These are phyloP conservation scores for Sideroxylon spinosum DNA, from an alignment of 179 eudicot species.

Conservation along the genomic window DNA sequence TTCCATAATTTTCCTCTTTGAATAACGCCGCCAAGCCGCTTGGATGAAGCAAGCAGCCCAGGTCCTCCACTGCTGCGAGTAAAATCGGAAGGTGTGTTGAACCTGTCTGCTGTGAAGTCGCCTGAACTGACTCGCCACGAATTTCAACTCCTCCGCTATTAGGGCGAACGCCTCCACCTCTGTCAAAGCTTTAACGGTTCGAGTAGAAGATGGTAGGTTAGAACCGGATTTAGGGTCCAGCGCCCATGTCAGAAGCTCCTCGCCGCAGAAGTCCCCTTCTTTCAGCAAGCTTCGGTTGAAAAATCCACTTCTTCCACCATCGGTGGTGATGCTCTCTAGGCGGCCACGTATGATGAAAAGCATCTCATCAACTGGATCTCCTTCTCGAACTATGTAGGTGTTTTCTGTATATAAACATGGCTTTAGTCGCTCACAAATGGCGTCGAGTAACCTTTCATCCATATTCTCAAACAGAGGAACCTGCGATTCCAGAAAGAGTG, in stretches of 20 bases:
- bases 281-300: slow-evolving; percentile 70
- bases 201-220: slow-evolving; percentile 84
- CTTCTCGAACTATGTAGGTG: slow-evolving; percentile 77
- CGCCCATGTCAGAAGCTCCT: slow-evolving; percentile 90
- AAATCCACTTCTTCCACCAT: slow-evolving; percentile 87
- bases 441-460: slow-evolving; percentile 88
- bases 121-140: slow-evolving; percentile 84
- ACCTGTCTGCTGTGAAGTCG: slow-evolving; percentile 91
- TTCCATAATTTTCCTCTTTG: slow-evolving; percentile 67
- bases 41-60: slow-evolving; percentile 96
- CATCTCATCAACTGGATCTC: slow-evolving; percentile 94
- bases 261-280: slow-evolving; percentile 89
- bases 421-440: slow-evolving; percentile 82
- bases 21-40: slow-evolving; percentile 86
- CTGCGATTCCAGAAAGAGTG: slow-evolving; percentile 25
- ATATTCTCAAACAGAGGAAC: slow-evolving; percentile 86
- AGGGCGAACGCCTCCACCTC: slow-evolving; percentile 91
- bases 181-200: slow-evolving; percentile 72
- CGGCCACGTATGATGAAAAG: slow-evolving; percentile 90
- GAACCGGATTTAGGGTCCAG: slow-evolving; percentile 80
- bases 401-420: slow-evolving; percentile 72
- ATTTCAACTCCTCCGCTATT: slow-evolving; percentile 74
- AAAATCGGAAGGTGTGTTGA: slow-evolving; percentile 84
- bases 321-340: slow-evolving; percentile 87
- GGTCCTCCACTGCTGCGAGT: slow-evolving; percentile 86